phyloP scores from a whole-genome alignment of 257 asterid genomes.

The Nicotiana sylvestris region DNA sequence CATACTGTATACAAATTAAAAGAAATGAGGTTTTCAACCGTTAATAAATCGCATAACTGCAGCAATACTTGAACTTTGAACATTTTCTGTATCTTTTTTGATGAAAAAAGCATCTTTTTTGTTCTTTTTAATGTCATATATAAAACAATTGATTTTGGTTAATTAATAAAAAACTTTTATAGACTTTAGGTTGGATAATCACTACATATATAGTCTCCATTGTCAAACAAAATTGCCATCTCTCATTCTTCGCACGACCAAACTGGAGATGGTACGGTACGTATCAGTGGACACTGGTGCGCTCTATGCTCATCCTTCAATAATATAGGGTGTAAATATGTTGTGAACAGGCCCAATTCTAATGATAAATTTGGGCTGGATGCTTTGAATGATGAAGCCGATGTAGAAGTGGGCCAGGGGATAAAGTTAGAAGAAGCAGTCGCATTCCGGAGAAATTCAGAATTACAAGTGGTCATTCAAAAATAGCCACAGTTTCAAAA shows the following conservation, averaged over 20 bases:
- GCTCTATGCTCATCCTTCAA: background rate
- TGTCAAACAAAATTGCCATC: background rate
- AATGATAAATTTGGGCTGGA: too few species aligned
- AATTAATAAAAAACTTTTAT: background rate
- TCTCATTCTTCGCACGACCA: background rate
- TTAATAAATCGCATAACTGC: slow-evolving; percentile 22
- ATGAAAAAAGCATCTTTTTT: background rate
- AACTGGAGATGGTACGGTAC: background rate
- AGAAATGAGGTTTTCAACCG: slow-evolving; percentile 13
- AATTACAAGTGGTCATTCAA: too few species aligned
- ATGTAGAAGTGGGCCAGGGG: too few species aligned
- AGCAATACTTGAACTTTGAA: slow-evolving; percentile 15
- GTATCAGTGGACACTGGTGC: background rate
- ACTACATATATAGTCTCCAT: slow-evolving; percentile 10
- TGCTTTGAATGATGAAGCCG: too few species aligned
- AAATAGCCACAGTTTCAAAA: too few species aligned
- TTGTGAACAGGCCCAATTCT: too few species aligned
- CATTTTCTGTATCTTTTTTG: background rate
- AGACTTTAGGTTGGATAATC: background rate
- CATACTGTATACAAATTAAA: slow-evolving; percentile 10
- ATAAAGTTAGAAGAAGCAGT: too few species aligned
- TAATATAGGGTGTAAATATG: background rate
- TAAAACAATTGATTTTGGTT: background rate
- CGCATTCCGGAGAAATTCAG: too few species aligned
- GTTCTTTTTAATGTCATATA: background rate